Base-by-base conservation (phyloP, 2,329 filamentous ascomycete genomes). In the Fusarium sp. region DNA sequence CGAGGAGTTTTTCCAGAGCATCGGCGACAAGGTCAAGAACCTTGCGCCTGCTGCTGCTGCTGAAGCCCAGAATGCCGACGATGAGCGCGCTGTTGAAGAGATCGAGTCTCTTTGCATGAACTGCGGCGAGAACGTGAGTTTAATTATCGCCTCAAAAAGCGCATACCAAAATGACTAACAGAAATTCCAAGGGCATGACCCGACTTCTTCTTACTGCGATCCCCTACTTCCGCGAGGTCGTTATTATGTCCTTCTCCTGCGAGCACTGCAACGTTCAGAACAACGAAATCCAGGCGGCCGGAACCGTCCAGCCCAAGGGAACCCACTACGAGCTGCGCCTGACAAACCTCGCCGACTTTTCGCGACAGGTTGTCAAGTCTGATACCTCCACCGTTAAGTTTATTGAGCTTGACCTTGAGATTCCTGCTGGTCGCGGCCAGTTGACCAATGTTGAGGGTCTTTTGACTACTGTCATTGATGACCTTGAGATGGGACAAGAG, bases 231-330 rank as follows among this genome's bases (percentile, higher is more conserved):
- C 94, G 94, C 83, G 95, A 99, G 81, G 91, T 99, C 69, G 94
- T 99, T 76, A 89, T 99, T 80, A 97, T 98, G 91, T 98, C 95
- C 68, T 99, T 99, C 81, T 88, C 89, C 72, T 99, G 96, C 85
- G 90, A 93, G 8, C 89, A 98, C 81, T 99, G 96, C 84, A 85
- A 90, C 78, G 91, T 95, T 82, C 90, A 92, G 72, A 97, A 98
- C 84, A 94, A 94, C 80, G 95, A 98, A 76, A 92, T 99, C 74
- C 95, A 98, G 79, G 90, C 94, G 11, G 96, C 96, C 29, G 94
- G 94, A 67, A 89, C 94, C 74, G 95, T 98, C 67, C 96, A 98
- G 82, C 91, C 94, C 75, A 93, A 93, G 76, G 96, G 96, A 57
- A 86, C 89, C 22, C 93, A 92, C 78, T 97, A 95, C 82, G 91